Conservation (phyloP, 23 red algal genomes). For the Chondrus crispus region DNA sequence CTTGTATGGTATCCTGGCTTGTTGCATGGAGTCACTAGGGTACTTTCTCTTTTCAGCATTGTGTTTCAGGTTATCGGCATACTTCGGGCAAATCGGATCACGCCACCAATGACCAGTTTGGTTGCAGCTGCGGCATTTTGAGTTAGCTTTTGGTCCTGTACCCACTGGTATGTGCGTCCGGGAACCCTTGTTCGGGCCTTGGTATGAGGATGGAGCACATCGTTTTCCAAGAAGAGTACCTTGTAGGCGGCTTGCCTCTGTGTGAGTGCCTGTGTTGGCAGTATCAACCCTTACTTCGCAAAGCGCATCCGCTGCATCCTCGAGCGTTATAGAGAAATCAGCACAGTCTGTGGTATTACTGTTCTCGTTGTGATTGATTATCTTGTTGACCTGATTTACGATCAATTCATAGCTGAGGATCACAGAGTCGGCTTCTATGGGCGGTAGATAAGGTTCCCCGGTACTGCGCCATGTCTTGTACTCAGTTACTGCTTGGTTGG, state of each 20-base stretch:
- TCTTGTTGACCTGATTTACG: no score
- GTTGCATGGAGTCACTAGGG: neutral
- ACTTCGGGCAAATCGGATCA: neutral
- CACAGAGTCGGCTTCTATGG: no score
- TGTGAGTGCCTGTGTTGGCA: neutral
- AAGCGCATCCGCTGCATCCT: neutral
- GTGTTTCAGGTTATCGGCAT: neutral
- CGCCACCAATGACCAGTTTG: neutral
- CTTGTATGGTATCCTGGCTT: neutral
- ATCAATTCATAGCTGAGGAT: no score
- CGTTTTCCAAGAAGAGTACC: neutral
- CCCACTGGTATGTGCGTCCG: neutral
- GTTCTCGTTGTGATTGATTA: no score
- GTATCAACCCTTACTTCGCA: neutral
- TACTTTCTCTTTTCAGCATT: neutral
- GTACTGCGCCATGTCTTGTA: no score
- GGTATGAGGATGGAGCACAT: neutral
- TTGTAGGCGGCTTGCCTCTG: slow-evolving; percentile 6
- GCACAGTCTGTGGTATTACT: neutral
- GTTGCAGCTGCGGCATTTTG: neutral
- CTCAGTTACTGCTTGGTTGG: no score
- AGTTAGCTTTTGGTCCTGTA: neutral
- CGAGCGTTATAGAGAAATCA: neutral
- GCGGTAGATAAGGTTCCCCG: no score
- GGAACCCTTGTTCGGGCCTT: neutral